Base-by-base conservation (phyloP, 352 stramenopile genomes). In the Phytophthora citrophthora region DNA sequence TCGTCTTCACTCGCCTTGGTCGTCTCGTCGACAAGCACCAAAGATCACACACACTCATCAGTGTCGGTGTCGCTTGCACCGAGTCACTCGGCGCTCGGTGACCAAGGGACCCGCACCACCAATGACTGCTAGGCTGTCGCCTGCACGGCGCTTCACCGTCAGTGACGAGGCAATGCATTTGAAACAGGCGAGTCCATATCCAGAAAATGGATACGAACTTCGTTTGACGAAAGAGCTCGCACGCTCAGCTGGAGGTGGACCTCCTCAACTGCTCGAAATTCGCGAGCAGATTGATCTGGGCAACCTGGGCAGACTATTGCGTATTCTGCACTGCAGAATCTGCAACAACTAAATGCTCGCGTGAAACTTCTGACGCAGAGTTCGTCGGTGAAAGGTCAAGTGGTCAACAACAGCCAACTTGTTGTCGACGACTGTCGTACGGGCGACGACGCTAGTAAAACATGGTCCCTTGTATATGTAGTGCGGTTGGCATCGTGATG, bases 1-100 rank as follows among this genome's bases (percentile, higher is more conserved):
- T 59, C 23, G 20, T 39, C 16, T 38, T 40, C 58, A 53, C 47
- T 41, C 39, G 24, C 5, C 11, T 41, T 31, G 16, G 38, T 60
- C 58, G 58, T 54, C 40, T 31, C 29, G 40, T 54, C 48, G 57
- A 65, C 1, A 11, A 52, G 12, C 29, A 32, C 27, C 27, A 29
- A 2, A 18, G 46, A 45, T 51, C 34, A 56, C 44, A 64, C 56
- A 64, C 56, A 45, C 47, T 52, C 32, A 63, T 51, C 57, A 58
- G 16, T 16, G 29, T 18, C 13, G 27, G 29, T 65, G 57, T 65
- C 57, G 29, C 29, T 34, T 34, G 29, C 29, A 34, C 29, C 29
- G 29, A 34, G 29, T 66, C 58, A 66, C 23, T 39, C 43, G 31
- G 15, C 1, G 20, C 40, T 32, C 16, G 16, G 18, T 10, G 27